Percentiles rank a stretch among this genome's conserved stretches.
Evolutionary conservation across 768 basidiomycete species (phyloP).

Genomic region (Tricholoma sp.): DNA sequence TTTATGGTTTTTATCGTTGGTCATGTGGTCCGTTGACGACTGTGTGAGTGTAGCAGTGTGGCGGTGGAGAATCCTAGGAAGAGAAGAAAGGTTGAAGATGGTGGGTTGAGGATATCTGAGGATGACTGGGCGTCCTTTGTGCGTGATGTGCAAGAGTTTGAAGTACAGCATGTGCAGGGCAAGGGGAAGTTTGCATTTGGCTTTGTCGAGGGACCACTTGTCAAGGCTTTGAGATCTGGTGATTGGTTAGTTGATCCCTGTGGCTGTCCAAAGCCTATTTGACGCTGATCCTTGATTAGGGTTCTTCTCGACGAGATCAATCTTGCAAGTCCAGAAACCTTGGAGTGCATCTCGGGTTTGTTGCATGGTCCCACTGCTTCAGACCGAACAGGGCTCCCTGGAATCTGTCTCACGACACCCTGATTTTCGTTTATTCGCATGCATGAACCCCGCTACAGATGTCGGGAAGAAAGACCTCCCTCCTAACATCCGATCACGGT

Average conservation of each 20-base stretch:
- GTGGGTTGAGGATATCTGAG: conserved; percentile 36
- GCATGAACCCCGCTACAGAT: conserved; percentile 99
- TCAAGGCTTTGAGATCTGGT: conserved; percentile 81
- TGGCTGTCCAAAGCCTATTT: background rate
- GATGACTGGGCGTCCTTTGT: conserved; percentile 66
- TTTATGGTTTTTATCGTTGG: conserved; percentile 5
- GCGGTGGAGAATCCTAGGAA: background rate
- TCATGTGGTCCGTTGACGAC: background rate
- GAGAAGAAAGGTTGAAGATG: conserved; percentile 55
- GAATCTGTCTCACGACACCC: conserved; percentile 89
- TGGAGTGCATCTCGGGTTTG: conserved; percentile 88
- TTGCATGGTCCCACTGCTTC: conserved; percentile 84
- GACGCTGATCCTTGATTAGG: conserved; percentile 40
- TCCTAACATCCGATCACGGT: no score
- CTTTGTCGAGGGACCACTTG: conserved; percentile 94
- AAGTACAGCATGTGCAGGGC: conserved; percentile 82
- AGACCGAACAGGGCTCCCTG: conserved; percentile 85
- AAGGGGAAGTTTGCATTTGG: conserved; percentile 90
- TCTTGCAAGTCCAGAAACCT: conserved; percentile 87
- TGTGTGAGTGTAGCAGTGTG: background rate
- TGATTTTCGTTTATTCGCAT: conserved; percentile 94
- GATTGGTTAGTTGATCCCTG: conserved; percentile 66
- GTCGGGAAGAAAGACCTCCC: no score
- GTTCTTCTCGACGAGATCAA: conserved; percentile 96
- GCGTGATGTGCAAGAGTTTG: conserved; percentile 70